phyloP scores from a whole-genome alignment of 192 early-diverging fungal genomes.

The Coemansia sp. region DNA sequence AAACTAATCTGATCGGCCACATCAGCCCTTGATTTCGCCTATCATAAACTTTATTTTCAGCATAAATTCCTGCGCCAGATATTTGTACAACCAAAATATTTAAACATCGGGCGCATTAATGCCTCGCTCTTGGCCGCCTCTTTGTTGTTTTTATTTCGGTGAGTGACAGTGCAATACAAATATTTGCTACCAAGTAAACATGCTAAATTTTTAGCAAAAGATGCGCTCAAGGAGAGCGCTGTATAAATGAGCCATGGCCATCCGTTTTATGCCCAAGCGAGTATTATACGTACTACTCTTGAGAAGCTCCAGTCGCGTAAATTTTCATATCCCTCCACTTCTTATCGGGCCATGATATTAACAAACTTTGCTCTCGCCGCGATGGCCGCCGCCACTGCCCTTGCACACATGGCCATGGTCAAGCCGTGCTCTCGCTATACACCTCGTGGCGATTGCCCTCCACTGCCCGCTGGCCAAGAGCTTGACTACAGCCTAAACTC shows the following conservation, averaged over 20 bases:
- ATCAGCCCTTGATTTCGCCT: not conserved
- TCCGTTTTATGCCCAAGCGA: not conserved
- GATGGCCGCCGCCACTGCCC: not conserved
- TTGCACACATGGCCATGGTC: conserved; percentile 50
- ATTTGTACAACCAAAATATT: conserved; percentile 1
- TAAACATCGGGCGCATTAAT: not conserved
- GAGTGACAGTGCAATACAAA: not conserved
- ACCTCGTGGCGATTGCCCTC: not conserved
- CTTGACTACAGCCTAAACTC: conserved; percentile 14
- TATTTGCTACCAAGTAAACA: not conserved
- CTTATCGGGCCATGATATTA: not conserved
- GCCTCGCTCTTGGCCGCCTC: not conserved
- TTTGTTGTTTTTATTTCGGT: not conserved
- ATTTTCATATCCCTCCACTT: not conserved
- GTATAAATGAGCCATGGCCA: not conserved
- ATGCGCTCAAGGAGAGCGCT: not conserved
- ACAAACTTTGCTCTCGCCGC: not conserved
- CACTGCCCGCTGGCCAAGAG: conserved; percentile 10
- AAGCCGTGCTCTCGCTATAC: conserved; percentile 46
- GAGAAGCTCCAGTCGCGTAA: not conserved
- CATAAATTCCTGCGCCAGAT: no score
- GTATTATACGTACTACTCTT: not conserved
- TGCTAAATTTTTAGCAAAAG: not conserved
- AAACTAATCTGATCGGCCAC: not conserved
- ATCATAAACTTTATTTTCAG: not conserved